Evolutionary conservation across 331 rosid species (phyloP), one percentile per base, ranked within the genome.

Genomic region (Quercus lobata): DNA sequence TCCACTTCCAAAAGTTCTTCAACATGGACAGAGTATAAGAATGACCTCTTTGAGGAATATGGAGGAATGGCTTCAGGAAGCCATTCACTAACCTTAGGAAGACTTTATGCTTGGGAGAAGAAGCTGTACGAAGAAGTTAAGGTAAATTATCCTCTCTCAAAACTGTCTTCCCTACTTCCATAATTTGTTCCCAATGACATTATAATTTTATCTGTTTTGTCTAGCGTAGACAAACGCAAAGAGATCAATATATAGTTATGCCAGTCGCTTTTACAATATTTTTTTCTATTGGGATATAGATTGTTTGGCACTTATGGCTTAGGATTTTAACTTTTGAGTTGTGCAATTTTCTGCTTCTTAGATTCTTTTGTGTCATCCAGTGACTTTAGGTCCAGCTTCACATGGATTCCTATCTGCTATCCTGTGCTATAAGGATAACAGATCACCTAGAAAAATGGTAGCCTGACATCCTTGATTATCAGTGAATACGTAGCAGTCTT

Each of bases 71-170:
- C 80, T 71, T 91, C 99, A 3, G 99, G 98, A 82, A 91, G 97
- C 81, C 99, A 96, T 85, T 90, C 93, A 15, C 89, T 88, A 27
- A 96, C 99, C n/a, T 77, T 96, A 3, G 98, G 89, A 81, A 89
- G 99, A 84, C 73, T 96, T 53, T 93, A 90, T 82, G 98, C 97
- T 69, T 96, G 98, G 99, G 99, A 96, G 85, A 93, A 96, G 91
- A 96, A 96, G 79, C 90, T 96, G 69, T 96, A 89, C 49, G 97
- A 96, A 80, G 97, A 93, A 88, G 98, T 96, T 71, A 96, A 91
- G 99, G 99, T 93, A 79, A 71, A 78, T 77, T 21, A 57, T 56
- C 76, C 46, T 52, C 49, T 70, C 41, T 29, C 30, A 49, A 71
- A 24, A 72, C 75, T 34, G 65, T 24, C 8, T 44, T 74, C 22